Base-by-base conservation (phyloP, 1,284 basidiomycete species). In the Caloboletus inedulis region DNA sequence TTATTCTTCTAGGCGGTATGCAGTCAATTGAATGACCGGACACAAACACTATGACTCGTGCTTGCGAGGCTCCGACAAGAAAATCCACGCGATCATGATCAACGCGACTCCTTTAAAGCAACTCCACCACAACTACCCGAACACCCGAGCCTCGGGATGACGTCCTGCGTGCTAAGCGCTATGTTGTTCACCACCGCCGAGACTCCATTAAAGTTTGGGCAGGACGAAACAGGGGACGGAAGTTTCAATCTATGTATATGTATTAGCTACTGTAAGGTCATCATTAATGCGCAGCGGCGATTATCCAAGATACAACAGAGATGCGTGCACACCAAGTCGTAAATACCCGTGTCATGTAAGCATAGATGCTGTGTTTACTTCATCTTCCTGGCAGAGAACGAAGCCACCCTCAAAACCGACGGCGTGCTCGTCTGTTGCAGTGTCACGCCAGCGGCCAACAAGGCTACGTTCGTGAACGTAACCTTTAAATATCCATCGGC, bases 391-490 rank as follows among this genome's bases (percentile, higher is more conserved):
- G 37, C 66, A 68, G 33, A 78, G 68, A 40, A 74, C 69, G 58
- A 80, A 80, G 19, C 70, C 68, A 39, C 79, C 77, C 62, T 77
- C 76, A 35, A 71, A 73, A 16, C 75, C 77, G 19, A 72, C 59
- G 25, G 59, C 58, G 47, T 69, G 64, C 10, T 64, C 61, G 21
- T 62, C 62, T 1, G 74, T 78, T 31, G 65, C 64, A 12, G 73
- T 76, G 49, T 77, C 76, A 47, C 78, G 72, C 78, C 78, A 79
- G n/a, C 76, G 70, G 39, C 78, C 79, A 36, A 77, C 76, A 37
- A 80, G 65, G 60, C 74, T 79, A 25, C 66, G 64, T 52, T 71
- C 69, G 49, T 80, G 72, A 43, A 81, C 53, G 58, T 80, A 81
- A 47, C 79, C 79, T 49, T 72, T 74, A 46, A 80, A 80, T 47